Evolutionary conservation across 768 basidiomycete species (phyloP), one percentile per base, ranked within the genome.

Genomic region (Rhodotorula paludigena): DNA sequence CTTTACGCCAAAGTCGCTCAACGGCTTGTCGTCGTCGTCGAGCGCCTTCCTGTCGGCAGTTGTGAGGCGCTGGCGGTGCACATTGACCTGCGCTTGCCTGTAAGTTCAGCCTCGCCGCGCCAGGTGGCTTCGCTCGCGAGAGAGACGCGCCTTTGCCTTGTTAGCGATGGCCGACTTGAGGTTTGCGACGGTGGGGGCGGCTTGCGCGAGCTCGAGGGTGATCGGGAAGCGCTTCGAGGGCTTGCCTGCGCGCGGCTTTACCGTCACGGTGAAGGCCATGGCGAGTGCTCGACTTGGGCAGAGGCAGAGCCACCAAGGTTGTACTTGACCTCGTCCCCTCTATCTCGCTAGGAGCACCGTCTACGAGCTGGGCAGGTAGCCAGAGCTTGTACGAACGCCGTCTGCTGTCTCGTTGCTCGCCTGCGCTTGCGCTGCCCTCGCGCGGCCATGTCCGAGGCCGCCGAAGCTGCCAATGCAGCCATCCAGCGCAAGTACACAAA

Each of bases 151-250:
- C 74, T 79, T 80, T n/a, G 85, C 82, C 65, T 82, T 83, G 55
- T 80, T 77, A 15, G 84, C 81, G 64, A 93, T 81, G 23, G 84
- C 84, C 28, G 75, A 77, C 79, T 92, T 92, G 65, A 92, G 81
- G 65, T 90, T 86, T 11, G 77, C 80, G 55, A 92, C 79, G 10
- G 87, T 89, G 49, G 84, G 81, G 36, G 81, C 79, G 21, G 54
- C n/a, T 21, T 4, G 11, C 15, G 12, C 21, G 30, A 71, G 65
- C n/a, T 51, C 18, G 59, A 72, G 9, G 5, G 58, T 58, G 44
- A 72, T 58, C 1, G 70, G 70, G 70, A 72, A 68, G 2, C 65
- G 70, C 55, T 59, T 68, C 7, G 66, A 61, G 9, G 71, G 60
- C 59, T 63, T 65, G 5, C 45, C 7, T 7, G 54, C 42, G 18